Percentiles rank a stretch among this genome's conserved stretches.
Evolutionary conservation across 805 yeast genomes (phyloP).

Genomic region (Saturnispora besseyi): DNA sequence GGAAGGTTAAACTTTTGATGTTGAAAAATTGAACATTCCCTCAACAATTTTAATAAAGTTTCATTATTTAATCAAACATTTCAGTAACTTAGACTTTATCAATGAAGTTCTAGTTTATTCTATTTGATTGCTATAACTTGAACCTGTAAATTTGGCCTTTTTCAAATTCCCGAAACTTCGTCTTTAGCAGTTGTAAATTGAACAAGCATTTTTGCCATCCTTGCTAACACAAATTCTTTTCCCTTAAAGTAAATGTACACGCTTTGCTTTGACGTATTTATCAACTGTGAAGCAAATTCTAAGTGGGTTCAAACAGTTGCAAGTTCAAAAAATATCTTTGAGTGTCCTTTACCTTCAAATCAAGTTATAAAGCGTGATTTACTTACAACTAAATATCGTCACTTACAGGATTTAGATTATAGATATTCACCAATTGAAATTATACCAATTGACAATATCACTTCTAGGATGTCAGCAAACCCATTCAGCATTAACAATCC

Average conservation of each 20-base stretch:
- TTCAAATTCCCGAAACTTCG: too few species aligned
- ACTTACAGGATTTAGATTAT: conserved; percentile 20
- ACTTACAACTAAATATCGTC: background rate
- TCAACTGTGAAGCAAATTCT: background rate
- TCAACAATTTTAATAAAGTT: too few species aligned
- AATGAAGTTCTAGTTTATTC: too few species aligned
- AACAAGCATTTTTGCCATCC: background rate
- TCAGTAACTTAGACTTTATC: too few species aligned
- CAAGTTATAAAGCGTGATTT: background rate
- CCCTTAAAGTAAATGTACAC: conserved; percentile 1
- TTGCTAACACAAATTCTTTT: background rate
- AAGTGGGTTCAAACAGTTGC: background rate
- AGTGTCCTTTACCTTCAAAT: background rate
- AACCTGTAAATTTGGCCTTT: too few species aligned
- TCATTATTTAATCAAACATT: too few species aligned
- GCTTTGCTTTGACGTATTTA: conserved; percentile 3
- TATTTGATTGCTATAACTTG: too few species aligned
- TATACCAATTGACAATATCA: conserved; percentile 20
- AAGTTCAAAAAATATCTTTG: background rate
- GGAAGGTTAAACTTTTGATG: too few species aligned
- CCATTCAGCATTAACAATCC: conserved; percentile 28
- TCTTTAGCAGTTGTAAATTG: too few species aligned
- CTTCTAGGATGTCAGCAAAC: background rate
- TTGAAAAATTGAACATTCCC: too few species aligned
- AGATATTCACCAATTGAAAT: conserved; percentile 29